Base-by-base conservation (phyloP, 345 rosid species). In the Eucalyptus grandis region DNA sequence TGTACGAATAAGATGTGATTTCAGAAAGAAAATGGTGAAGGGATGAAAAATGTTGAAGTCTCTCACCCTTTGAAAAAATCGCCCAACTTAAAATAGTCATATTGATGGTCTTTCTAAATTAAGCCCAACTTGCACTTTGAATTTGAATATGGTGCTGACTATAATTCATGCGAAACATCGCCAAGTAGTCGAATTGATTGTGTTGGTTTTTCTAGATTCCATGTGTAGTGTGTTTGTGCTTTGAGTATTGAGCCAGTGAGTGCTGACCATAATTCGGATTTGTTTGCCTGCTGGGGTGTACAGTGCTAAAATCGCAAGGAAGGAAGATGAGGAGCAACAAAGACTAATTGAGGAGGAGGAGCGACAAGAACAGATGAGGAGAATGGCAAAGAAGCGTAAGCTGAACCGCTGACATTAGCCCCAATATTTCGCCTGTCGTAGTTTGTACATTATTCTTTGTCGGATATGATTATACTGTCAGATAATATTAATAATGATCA, bases 311-410 rank as follows among this genome's bases (percentile, higher is more conserved):
- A 94, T 97, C 24, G 98, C 98, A 7, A 92, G 89, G 87, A 46
- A 92, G 88, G 99, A 97, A 90, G 99, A 96, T 50, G 97, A 97
- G 88, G 95, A 93, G 65, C 94, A 95, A 89, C 94, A 92, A n/a
- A 88, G 89, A 9, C 90, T 95, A 87, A 90, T 95, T 31, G 96
- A 89, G 87, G 95, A 94, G 92, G 99, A 97, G 91, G 99, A 97
- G 91, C 91, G 92, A 90, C 93, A 87, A 34, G 96, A 93, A 87
- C 90, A 90, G 77, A 90, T 86, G 95, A 91, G 94, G 83, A 92
- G 87, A 91, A 50, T 90, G 90, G 89, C 92, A 53, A 94, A 94
- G 93, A 93, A 92, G 90, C 93, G 94, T 21, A 96, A 95, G 93
- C 90, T 92, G 91, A 89, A 90, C 90, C 96, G 89, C 21, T 87